Conservation (phyloP, 2,329 filamentous ascomycete genomes). For the Sporothrix inflata region DNA sequence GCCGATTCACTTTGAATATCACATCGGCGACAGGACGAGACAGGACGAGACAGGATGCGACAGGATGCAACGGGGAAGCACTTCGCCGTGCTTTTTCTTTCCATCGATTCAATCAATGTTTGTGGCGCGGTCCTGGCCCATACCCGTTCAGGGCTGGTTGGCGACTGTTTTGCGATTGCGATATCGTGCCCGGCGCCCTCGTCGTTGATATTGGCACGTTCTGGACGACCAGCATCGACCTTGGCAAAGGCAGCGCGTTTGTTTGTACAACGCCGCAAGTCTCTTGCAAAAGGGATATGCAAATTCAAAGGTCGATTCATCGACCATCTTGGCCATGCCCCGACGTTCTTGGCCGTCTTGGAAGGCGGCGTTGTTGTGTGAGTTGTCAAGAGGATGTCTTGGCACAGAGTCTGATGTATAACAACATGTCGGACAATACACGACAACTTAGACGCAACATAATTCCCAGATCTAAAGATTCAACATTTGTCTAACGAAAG, state of each 20-base stretch:
- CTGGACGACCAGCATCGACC: no score
- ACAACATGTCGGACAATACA: background rate
- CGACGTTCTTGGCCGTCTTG: background rate
- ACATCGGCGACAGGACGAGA: background rate
- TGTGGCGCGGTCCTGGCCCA: background rate
- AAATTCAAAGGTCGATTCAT: background rate
- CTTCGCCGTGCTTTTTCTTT: no score
- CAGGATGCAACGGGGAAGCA: no score
- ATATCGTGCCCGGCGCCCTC: background rate
- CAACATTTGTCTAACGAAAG: no score
- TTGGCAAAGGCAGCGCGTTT: no score
- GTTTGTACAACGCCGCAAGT: no score
- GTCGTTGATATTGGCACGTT: no score
- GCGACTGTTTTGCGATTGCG: background rate
- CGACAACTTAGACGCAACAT: no score
- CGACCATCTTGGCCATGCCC: background rate
- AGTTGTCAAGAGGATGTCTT: background rate
- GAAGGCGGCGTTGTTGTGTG: background rate
- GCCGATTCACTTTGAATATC: background rate
- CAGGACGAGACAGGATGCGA: background rate
- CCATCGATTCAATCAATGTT: no score
- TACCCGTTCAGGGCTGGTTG: background rate
- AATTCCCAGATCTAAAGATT: no score
- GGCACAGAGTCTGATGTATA: background rate
- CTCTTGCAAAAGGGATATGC: background rate